Base-by-base conservation (phyloP, 2,329 filamentous ascomycete species). In the Diplodia scrobiculata region DNA sequence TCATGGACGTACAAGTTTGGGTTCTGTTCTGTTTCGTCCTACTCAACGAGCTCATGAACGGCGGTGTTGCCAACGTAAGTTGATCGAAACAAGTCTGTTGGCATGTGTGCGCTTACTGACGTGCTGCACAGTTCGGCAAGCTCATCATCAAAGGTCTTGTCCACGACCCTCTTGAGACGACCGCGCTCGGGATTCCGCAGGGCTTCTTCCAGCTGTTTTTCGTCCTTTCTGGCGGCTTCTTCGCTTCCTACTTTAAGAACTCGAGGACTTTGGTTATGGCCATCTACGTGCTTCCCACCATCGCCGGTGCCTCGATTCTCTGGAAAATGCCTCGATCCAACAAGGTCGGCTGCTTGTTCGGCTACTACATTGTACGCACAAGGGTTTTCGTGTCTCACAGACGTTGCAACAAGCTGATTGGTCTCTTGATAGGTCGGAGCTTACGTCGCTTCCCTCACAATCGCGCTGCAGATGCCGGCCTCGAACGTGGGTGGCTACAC, bases 151-250 rank as follows among this genome's bases (percentile, higher is more conserved):
- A 85, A 66, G 79, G 81, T 1, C 73, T 84, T 1, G 79, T 80
- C 19, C 70, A 71, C 1, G 76, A 80, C 55, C 69, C 81, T 0
- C 75, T 84, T 0, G 70, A 77, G 7, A 85, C 84, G 0, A 84
- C 83, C 0, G 81, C 81, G 0, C 77, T 84, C 3, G 84, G 83
- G 0, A 86, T 87, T 36, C 85, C 84, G 0, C 79, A 82, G 51
- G 84, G 84, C 5, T 81, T 78, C 1, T 85, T 84, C 69, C 83
- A 84, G 65, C 78, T 84, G 2, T 72, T 84, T n/a, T 84, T 78
- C 68, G 81, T 87, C 41, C 78, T 86, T 10, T 77, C 79, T 0
- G 84, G 84, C 2, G 81, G 83, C 0, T 86, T 76, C 60, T 71
- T 84, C 2, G 84, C 85, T 0, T 82, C 82, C 2, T 78, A 75